These are phyloP conservation scores for Penicillium vulpinum DNA, from an alignment of 2,329 filamentous ascomycete species.

Conservation along the genomic window DNA sequence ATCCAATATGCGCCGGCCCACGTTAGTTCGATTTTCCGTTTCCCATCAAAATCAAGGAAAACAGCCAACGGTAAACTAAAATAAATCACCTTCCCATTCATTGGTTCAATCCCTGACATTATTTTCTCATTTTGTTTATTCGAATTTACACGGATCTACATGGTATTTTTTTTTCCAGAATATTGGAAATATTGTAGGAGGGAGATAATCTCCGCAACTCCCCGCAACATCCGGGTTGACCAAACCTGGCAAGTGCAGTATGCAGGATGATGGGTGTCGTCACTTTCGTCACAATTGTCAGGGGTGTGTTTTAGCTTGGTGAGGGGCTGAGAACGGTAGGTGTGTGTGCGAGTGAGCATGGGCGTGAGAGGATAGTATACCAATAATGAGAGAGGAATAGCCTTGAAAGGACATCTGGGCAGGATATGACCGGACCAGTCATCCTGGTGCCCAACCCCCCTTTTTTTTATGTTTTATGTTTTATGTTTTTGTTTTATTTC, in stretches of 20 bases:
- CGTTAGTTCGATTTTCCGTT: conserved; percentile 1
- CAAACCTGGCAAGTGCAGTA: neutral
- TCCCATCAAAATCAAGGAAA: conserved; percentile 8
- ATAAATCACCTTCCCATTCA: conserved; percentile 3
- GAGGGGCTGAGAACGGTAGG: neutral
- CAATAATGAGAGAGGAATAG: conserved; percentile 7
- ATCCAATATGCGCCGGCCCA: conserved; percentile 11
- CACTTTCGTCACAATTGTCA: conserved; percentile 14
- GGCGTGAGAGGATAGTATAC: conserved; percentile 7
- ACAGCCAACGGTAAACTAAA: neutral
- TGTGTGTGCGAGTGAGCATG: neutral
- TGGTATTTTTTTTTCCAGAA: neutral
- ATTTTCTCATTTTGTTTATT: too few relatives aligned
- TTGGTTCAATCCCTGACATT: too few relatives aligned
- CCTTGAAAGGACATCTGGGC: neutral
- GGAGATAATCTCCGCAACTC: conserved; percentile 14
- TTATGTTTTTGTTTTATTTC: neutral
- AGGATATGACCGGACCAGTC: neutral
- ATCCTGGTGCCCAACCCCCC: conserved; percentile 8
- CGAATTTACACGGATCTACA: neutral
- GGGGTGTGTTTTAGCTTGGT: neutral
- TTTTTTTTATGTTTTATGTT: conserved; percentile 4
- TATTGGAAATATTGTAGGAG: neutral
- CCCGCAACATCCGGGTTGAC: conserved; percentile 6
- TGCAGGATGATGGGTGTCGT: conserved; percentile 3